Conservation (phyloP, 108 stramenopile species). For the Craspedostauros australis region DNA sequence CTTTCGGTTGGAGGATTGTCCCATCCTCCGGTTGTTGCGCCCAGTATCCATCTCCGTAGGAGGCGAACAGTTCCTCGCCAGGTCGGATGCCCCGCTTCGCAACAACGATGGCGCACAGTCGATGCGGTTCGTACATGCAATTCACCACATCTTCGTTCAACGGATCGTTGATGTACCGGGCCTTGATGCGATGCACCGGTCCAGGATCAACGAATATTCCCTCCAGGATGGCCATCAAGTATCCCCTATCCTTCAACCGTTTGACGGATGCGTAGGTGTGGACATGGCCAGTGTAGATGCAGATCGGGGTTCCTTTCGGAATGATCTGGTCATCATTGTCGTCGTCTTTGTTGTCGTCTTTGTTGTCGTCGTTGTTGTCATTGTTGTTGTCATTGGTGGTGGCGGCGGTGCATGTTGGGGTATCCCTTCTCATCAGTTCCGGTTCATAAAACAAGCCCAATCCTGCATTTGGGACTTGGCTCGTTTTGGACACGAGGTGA, state of each 20-base stretch:
- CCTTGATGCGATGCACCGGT: background rate
- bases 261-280: constrained; percentile 1
- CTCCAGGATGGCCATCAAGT: background rate
- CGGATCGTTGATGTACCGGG: constrained; percentile 7
- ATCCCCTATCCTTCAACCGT: background rate
- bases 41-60: constrained; percentile 50
- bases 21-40: background rate
- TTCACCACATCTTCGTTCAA: background rate
- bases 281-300: constrained; percentile 4
- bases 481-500: too few relatives aligned
- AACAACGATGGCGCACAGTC: constrained; percentile 15
- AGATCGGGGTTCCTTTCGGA: background rate
- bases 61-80: constrained; percentile 68
- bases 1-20: background rate
- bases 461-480: too few relatives aligned
- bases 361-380: too few relatives aligned
- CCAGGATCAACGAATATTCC: constrained; percentile 1
- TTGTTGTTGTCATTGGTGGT: too few relatives aligned
- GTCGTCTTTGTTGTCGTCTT: too few relatives aligned
- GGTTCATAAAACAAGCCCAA: too few relatives aligned
- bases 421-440: too few relatives aligned
- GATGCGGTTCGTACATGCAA: background rate
- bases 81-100: constrained; percentile 27
- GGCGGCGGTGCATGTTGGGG: too few relatives aligned
- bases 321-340: too few relatives aligned